Conservation (phyloP, 202 grass and related monocot species). For the Zizania palustris region DNA sequence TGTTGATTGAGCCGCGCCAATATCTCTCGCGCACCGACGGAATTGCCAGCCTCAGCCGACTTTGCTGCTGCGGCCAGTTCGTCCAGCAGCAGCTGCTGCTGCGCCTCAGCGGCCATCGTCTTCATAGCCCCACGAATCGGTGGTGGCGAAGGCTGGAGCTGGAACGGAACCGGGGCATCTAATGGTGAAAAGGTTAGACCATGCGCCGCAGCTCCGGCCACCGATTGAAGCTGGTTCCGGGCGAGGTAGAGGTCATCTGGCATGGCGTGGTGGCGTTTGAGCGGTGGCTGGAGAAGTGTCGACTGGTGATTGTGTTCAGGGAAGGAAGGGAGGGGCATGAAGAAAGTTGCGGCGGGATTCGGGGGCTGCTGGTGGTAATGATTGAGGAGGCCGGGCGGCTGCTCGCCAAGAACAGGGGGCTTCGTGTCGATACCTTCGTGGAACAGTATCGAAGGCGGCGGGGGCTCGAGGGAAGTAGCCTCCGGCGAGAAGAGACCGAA, state of each 20-base stretch:
- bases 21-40: conserved; percentile 82
- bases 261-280: conserved; percentile 55
- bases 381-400: conserved; percentile 49
- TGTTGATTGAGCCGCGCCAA: conserved; percentile 99
- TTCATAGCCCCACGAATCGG: conserved; percentile 45
- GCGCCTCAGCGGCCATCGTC: conserved; percentile 46
- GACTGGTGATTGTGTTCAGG: conserved; percentile 39
- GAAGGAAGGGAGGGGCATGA: conserved; percentile 57
- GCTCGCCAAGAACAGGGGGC: conserved; percentile 43
- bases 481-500: conserved; percentile 50
- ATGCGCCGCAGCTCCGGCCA: conserved; percentile 15
- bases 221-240: conserved; percentile 28
- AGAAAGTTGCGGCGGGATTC: conserved; percentile 50
- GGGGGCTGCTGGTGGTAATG: conserved; percentile 45
- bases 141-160: conserved; percentile 48
- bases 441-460: conserved; percentile 53
- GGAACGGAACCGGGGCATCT: conserved; percentile 45
- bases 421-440: conserved; percentile 60
- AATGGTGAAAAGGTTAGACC: conserved; percentile 41
- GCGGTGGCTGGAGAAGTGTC: conserved; percentile 45
- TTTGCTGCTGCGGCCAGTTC: conserved; percentile 67
- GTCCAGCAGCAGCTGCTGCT: conserved; percentile 60
- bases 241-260: conserved; percentile 46
- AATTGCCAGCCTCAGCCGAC: conserved; percentile 66
- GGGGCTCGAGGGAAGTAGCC: conserved; percentile 25